Percentiles rank a stretch among this genome's conserved stretches.
phyloP scores from a whole-genome alignment of 176 grass and related monocot genomes.

The Otatea glauca region DNA sequence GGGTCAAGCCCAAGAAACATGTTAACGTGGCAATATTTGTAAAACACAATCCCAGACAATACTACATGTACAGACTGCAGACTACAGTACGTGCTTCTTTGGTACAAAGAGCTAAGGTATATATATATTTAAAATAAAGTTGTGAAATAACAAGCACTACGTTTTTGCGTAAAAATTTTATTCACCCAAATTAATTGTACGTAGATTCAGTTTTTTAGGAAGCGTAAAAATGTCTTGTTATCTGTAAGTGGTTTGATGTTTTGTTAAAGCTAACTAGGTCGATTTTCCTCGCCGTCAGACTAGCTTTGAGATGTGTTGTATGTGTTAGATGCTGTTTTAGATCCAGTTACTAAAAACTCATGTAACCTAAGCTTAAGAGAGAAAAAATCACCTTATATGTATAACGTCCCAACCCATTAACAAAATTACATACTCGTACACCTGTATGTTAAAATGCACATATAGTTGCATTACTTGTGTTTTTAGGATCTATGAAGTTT shows the following conservation, averaged over 20 bases:
- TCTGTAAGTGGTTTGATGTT: not conserved
- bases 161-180: not conserved
- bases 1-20: not conserved
- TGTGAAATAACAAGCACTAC: not conserved
- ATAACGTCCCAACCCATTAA: no score
- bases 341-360: not conserved
- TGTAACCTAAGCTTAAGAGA: not conserved
- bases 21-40: not conserved
- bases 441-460: not conserved
- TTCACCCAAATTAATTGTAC: not conserved
- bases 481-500: not conserved
- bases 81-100: no score
- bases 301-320: not conserved
- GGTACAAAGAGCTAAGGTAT: no score
- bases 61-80: not conserved
- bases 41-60: not conserved
- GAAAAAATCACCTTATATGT: not conserved
- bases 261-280: no score
- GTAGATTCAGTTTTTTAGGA: not conserved
- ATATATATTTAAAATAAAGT: not conserved
- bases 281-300: not conserved
- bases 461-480: not conserved
- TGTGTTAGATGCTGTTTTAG: not conserved
- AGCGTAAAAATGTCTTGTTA: not conserved
- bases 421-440: not conserved